Evolutionary conservation across 257 asterid genomes (phyloP), one percentile per base, ranked within the genome.

Genomic region (Paulownia fortunei): DNA sequence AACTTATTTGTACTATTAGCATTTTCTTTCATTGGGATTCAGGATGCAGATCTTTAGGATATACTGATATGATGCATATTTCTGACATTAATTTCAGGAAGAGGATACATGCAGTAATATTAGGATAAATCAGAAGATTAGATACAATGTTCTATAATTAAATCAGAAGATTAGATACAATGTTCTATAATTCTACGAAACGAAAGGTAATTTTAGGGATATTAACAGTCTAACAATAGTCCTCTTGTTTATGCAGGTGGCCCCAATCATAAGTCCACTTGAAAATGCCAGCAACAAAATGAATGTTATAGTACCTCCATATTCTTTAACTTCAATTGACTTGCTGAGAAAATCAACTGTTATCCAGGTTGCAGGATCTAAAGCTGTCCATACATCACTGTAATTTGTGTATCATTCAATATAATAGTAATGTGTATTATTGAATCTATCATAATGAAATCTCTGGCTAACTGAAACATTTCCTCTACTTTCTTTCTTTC

Each of bases 301-400:
- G 98, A 72, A 81, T 41, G 86, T 84, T 37, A 60, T 76, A 63
- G 16, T 92, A 7, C 75, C 90, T 81, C 90, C 97, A 58, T 78
- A 86, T 81, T 92, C 96, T 58, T 74, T 94, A 74, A 85, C 84
- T 76, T 86, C 90, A 15, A 52, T 94, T 54, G 97, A 92, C 77
- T 86, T 94, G 76, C 73, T 81, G 81, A 80, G 15, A 77, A 85
- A 81, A 73, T 72, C 91, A 70, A 42, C 49, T 10, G 51, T 56
- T 13, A 21, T 54, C 24, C 77, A 73, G 70, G 69, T 71, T 70
- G 73, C 37, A 34, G 69, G 47, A 74, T 76, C 74, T 34, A 68
- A 66, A 68, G 73, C 62, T 74, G 73, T 18, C 11, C 74, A 69
- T 66, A 63, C 69, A 27, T 78, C 88, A 47, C 5, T 80, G 63